A percentile compares a stretch with the other conserved stretches of the same genome.
Conservation (phyloP, 108 stramenopile species). For the Aurantiochytrium sp. region DNA sequence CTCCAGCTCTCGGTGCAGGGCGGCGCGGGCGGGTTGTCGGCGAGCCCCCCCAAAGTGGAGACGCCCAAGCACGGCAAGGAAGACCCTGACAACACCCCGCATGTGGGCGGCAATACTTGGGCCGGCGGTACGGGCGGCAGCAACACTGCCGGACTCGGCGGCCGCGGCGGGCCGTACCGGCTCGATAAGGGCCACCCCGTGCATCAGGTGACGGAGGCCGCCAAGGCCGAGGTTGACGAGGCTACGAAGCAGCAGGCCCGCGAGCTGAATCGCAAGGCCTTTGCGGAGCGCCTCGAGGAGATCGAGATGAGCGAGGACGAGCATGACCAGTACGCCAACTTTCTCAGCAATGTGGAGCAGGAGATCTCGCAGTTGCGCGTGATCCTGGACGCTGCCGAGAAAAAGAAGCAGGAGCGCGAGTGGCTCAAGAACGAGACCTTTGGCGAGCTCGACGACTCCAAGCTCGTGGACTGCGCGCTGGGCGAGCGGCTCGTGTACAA, state of each 20-base stretch:
- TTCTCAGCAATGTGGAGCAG: conserved; percentile 55
- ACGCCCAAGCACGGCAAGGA: conserved; percentile 45
- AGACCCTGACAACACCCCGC: conserved; percentile 33
- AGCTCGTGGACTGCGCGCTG: conserved; percentile 71
- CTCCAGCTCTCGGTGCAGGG: neutral
- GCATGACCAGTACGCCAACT: conserved; percentile 62
- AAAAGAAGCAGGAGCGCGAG: conserved; percentile 58
- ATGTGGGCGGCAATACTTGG: conserved; percentile 77
- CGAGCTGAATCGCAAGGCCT: conserved; percentile 66
- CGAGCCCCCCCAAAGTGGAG: neutral
- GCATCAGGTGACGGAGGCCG: conserved; percentile 77
- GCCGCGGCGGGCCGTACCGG: conserved; percentile 81
- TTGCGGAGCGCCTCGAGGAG: conserved; percentile 64
- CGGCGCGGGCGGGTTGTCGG: neutral
- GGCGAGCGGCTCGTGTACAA: conserved; percentile 79
- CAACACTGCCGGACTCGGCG: conserved; percentile 85
- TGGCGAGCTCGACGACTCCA: conserved; percentile 81
- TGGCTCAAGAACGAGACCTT: conserved; percentile 71
- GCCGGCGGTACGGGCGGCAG: conserved; percentile 82
- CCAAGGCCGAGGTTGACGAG: conserved; percentile 71
- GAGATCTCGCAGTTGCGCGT: conserved; percentile 51
- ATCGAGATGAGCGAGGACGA: conserved; percentile 74
- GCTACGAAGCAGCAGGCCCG: conserved; percentile 61
- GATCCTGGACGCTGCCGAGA: conserved; percentile 56
- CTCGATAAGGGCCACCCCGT: conserved; percentile 75